Conservation (phyloP, 1,139 yeast species). For the Pichia sp. region DNA sequence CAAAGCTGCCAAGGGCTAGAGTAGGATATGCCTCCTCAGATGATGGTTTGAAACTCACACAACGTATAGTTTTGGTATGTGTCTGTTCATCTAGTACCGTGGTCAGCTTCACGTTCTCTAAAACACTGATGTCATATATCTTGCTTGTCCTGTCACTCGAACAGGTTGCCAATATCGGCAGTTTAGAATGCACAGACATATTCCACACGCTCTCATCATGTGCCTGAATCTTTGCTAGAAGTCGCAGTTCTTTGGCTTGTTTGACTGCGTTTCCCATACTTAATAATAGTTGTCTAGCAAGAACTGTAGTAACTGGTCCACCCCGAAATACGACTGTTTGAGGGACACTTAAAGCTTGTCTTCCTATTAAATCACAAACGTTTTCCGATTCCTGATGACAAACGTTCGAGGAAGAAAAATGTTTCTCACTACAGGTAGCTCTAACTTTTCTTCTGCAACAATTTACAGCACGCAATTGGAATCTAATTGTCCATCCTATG, state of each 20-base stretch:
- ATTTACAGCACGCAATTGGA: too few species aligned
- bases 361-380: not conserved
- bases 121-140: conserved; percentile 52
- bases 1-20: conserved; percentile 89
- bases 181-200: conserved; percentile 58
- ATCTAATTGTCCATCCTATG: too few species aligned
- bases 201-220: conserved; percentile 49
- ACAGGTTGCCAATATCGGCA: conserved; percentile 75
- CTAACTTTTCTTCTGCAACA: too few species aligned
- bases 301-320: not conserved
- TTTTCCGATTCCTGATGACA: not conserved
- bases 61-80: conserved; percentile 78
- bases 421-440: not conserved
- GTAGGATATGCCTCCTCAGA: conserved; percentile 57
- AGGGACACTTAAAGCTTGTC: too few species aligned
- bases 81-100: conserved; percentile 66
- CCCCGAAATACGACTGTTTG: too few species aligned
- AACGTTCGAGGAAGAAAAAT: not conserved
- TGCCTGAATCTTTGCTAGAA: conserved; percentile 5
- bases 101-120: conserved; percentile 36
- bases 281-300: not conserved
- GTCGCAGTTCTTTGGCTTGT: not conserved
- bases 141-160: conserved; percentile 79
- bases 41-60: conserved; percentile 82
- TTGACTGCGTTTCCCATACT: not conserved